Percentiles rank a stretch among this genome's conserved stretches.
These are phyloP conservation scores for Trypethelium eluteriae DNA, from an alignment of 495 filamentous ascomycete species.

Conservation along the genomic window DNA sequence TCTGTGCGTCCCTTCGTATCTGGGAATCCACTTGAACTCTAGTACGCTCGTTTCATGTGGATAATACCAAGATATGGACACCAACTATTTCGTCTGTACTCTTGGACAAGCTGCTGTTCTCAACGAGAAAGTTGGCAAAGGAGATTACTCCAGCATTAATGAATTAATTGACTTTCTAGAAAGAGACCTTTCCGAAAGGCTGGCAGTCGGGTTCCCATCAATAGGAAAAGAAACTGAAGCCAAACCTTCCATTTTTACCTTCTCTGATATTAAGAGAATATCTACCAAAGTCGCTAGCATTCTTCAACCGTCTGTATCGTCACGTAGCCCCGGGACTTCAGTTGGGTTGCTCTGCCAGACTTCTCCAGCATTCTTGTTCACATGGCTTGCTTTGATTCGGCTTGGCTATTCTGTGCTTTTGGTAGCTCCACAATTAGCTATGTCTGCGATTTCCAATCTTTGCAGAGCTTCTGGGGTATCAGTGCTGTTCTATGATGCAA, in stretches of 20 bases:
- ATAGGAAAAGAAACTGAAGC: slow-evolving; percentile 8
- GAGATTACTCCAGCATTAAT: slow-evolving; percentile 38
- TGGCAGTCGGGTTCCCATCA: slow-evolving; percentile 41
- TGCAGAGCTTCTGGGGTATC: slow-evolving; percentile 35
- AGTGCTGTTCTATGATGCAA: slow-evolving; percentile 35
- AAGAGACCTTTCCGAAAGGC: slow-evolving; percentile 23
- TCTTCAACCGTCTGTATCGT: slow-evolving; percentile 7
- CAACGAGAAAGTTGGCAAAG: slow-evolving; percentile 24
- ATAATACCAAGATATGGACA: background rate
- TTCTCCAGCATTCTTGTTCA: slow-evolving; percentile 43
- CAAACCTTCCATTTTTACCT: slow-evolving; percentile 28
- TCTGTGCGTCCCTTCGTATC: too few relatives aligned
- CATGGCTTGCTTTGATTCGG: slow-evolving; percentile 47
- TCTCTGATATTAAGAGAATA: slow-evolving; percentile 22
- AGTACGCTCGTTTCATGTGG: too few relatives aligned
- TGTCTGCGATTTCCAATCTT: slow-evolving; percentile 40
- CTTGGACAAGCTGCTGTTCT: slow-evolving; percentile 41
- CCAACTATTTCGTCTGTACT: slow-evolving; percentile 47
- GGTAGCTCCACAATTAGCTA: slow-evolving; percentile 48
- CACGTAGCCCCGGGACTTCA: slow-evolving; percentile 13
- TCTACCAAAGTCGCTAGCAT: slow-evolving; percentile 15
- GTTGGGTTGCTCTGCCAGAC: slow-evolving; percentile 46
- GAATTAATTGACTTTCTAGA: slow-evolving; percentile 43
- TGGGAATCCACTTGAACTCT: too few relatives aligned
- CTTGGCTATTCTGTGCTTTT: slow-evolving; percentile 45